Conservation (phyloP, 2,329 filamentous ascomycete genomes). For the Fusarium agapanthi region DNA sequence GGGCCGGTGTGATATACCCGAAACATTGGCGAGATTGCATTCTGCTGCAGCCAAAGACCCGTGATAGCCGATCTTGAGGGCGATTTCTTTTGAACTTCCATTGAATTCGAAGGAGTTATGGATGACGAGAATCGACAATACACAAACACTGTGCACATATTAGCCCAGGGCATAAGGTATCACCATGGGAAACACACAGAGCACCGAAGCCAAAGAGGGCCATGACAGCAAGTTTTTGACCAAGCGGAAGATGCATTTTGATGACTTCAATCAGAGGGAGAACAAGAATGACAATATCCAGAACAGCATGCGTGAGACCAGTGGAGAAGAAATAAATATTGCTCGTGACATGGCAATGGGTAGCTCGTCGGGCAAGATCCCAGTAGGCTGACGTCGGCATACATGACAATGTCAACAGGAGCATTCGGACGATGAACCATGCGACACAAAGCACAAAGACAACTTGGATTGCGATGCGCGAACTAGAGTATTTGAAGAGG, state of each 20-base stretch:
- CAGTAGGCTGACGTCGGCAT: conserved; percentile 46
- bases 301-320: conserved; percentile 40
- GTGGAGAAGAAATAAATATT: conserved; percentile 45
- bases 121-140: conserved; percentile 39
- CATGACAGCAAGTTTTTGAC: conserved; percentile 43
- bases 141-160: conserved; percentile 16
- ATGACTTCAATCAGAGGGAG: conserved; percentile 45
- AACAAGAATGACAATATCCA: conserved; percentile 45
- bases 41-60: conserved; percentile 41
- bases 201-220: conserved; percentile 43
- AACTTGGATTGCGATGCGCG: conserved; percentile 40
- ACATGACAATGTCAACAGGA: conserved; percentile 46
- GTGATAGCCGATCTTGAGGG: conserved; percentile 36
- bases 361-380: conserved; percentile 38
- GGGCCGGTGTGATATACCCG: conserved; percentile 16
- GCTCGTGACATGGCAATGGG: conserved; percentile 43
- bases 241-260: conserved; percentile 39
- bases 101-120: conserved; percentile 30
- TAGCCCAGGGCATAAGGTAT: neutral
- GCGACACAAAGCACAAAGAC: conserved; percentile 25
- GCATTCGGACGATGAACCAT: conserved; percentile 42
- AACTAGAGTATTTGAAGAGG: conserved; percentile 40
- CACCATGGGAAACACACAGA: conserved; percentile 28
- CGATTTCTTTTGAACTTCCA: conserved; percentile 31
- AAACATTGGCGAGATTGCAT: conserved; percentile 40